Evolutionary conservation across 495 filamentous ascomycete species (phyloP), one percentile per base, ranked within the genome.

Genomic region (Zalerion maritima): DNA sequence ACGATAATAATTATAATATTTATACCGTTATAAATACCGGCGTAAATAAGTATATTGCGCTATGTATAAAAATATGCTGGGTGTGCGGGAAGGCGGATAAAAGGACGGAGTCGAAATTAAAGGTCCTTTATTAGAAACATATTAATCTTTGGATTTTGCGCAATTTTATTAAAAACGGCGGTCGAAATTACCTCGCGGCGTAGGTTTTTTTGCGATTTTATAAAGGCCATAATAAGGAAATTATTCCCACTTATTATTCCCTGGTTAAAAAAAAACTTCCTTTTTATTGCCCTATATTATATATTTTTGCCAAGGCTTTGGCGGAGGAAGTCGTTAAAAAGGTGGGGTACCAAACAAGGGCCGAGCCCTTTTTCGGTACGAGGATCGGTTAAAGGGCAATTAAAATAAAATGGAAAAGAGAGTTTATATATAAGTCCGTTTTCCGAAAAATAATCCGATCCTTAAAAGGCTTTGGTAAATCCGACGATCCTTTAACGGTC

Each of bases 161-260:
- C 4, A 20, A 31, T 20, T 20, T 20, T 21, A 11, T 10, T n/a
- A n/a, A n/a, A 17, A 12, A 31, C 11, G 18, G 15, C 28, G 28
- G 28, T 12, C 31, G 31, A 33, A 24, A 33, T 17, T 8, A 17
- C n/a, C 21, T 34, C 23, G 23, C 31, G 6, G 27, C 27, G 31
- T 14, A 34, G 7, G 11, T n/a, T n/a, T n/a, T n/a, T n/a, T n/a
- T n/a, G n/a, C n/a, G n/a, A n/a, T n/a, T n/a, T n/a, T n/a, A n/a
- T n/a, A 34, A 20, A 34, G 23, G 23, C 16, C 15, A 27, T 13
- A 17, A 34, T 8, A 34, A 34, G 4, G 23, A 34, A 24, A 34
- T 24, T 15, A 16, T 26, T 16, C 31, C 31, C 6, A 34, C 31
- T 10, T 17, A 2, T 2, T 34, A 14, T 11, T 24, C 11, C 12